Evolutionary conservation across 345 rosid genomes (phyloP).

Genomic region (Corchorus capsularis): DNA sequence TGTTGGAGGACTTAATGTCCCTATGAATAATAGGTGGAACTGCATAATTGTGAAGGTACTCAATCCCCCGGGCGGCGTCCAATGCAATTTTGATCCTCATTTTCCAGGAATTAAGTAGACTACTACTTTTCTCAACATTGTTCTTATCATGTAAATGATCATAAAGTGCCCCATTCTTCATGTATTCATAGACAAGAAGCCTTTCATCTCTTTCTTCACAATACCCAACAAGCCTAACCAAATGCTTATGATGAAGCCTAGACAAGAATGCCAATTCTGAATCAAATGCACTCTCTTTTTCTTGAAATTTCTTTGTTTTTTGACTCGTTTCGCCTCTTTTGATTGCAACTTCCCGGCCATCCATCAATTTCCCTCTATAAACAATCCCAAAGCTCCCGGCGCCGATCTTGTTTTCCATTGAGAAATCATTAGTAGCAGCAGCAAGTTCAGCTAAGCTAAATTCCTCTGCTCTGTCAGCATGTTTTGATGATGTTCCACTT

Average conservation of each 20-base stretch:
- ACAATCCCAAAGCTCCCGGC: conserved; percentile 91
- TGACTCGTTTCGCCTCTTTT: conserved; percentile 79
- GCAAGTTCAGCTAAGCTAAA: conserved; percentile 70
- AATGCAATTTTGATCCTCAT: conserved; percentile 77
- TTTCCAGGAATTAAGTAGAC: conserved; percentile 82
- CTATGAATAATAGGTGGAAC: conserved; percentile 89
- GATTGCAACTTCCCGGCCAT: conserved; percentile 86
- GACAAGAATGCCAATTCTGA: conserved; percentile 85
- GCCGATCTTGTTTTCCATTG: conserved; percentile 79
- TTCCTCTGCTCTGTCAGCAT: conserved; percentile 77
- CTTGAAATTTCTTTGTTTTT: conserved; percentile 72
- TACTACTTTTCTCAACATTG: conserved; percentile 60
- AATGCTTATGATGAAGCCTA: conserved; percentile 84
- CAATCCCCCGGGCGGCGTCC: conserved; percentile 88
- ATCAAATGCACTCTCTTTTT: conserved; percentile 89
- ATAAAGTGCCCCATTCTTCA: conserved; percentile 85
- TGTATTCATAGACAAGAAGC: conserved; percentile 86
- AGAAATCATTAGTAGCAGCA: conserved; percentile 69
- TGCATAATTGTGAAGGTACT: conserved; percentile 80
- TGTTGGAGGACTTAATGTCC: conserved; percentile 85
- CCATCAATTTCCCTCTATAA: conserved; percentile 65
- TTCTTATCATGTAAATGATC: conserved; percentile 74
- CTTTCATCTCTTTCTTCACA: conserved; percentile 82
- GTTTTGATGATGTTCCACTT: conserved; percentile 93
- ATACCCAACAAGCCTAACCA: conserved; percentile 86